Evolutionary conservation across 2,329 filamentous ascomycete species (phyloP).

Genomic region (Claviceps fusiformis): DNA sequence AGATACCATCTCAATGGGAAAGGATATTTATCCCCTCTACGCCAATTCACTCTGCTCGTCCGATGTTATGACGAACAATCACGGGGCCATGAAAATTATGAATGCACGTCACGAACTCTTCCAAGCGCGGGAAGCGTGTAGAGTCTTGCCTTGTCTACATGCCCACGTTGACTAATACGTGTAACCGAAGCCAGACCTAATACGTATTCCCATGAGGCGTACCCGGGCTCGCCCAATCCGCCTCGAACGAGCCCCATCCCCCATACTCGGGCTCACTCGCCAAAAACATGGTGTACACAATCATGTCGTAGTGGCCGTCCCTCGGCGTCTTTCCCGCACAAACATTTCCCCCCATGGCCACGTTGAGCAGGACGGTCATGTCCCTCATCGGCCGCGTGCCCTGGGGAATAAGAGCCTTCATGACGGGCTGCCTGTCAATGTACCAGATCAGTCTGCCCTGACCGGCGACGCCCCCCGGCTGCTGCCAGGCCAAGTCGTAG

Average conservation of each 20-base stretch:
- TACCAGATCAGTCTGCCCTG: constrained; percentile 43
- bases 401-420: constrained; percentile 39
- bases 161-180: too few relatives aligned
- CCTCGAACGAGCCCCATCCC: constrained; percentile 40
- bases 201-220: constrained; percentile 20
- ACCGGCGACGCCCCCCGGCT: constrained; percentile 26
- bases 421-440: constrained; percentile 41
- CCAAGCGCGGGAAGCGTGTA: too few relatives aligned
- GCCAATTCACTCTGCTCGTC: too few relatives aligned
- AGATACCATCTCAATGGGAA: too few relatives aligned
- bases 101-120: too few relatives aligned
- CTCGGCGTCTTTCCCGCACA: constrained; percentile 35
- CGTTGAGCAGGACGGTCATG: constrained; percentile 42
- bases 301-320: constrained; percentile 43
- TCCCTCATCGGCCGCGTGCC: constrained; percentile 42
- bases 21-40: too few relatives aligned
- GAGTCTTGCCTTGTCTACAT: too few relatives aligned
- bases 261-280: constrained; percentile 35
- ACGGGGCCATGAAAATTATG: too few relatives aligned
- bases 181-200: neutral
- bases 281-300: constrained; percentile 38
- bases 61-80: too few relatives aligned
- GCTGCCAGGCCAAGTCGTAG: constrained; percentile 44
- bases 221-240: constrained; percentile 28
- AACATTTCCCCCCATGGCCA: constrained; percentile 50